Evolutionary conservation across 139 green algal species (phyloP), one percentile per base, ranked within the genome.

Genomic region (Chlamydomonas asymmetrica): DNA sequence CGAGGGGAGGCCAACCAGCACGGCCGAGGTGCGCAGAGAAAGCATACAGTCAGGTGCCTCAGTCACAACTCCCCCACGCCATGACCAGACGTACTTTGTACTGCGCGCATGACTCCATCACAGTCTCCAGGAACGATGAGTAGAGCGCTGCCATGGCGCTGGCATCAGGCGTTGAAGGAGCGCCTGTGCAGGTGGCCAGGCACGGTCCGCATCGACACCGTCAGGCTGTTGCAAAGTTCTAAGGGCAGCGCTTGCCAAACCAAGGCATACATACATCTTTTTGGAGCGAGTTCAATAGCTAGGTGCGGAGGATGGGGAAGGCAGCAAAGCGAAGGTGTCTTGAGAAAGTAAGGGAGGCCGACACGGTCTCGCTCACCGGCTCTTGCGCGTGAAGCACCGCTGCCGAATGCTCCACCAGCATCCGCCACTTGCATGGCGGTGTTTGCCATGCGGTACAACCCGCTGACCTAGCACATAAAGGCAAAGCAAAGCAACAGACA

Each of bases 81-180:
- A n/a, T n/a, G n/a, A n/a, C n/a, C n/a, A n/a, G n/a, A n/a, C n/a
- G 48, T 43, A 75, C 71, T 59, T 77, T 77, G 71, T 77, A 77
- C 41, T 77, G 59, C 59, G 8, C 3, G 32, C 71, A 77, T 5
- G 41, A 31, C 9, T 57, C 59, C 20, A 43, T 59, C 29, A 77
- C 71, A 5, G 41, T 5, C 32, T 25, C 41, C 43, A 77, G 57
- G 31, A 77, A 43, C 0, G 59, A 40, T 1, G 37, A 32, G 16
- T 63, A 77, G n/a, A 77, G 45, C 7, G 68, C 71, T 45, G 59
- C 18, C 41, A 39, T 9, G 23, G 67, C 66, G 9, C 23, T 34
- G 27, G 66, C 67, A 22, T 49, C 37, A 35, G 67, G 37, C 4
- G 23, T 37, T 20, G 50, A 50, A 3, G 23, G 45, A 10, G 13